phyloP scores from a whole-genome alignment of 371 early-diverging fungal genomes.

The Syncephalastrum sp. region DNA sequence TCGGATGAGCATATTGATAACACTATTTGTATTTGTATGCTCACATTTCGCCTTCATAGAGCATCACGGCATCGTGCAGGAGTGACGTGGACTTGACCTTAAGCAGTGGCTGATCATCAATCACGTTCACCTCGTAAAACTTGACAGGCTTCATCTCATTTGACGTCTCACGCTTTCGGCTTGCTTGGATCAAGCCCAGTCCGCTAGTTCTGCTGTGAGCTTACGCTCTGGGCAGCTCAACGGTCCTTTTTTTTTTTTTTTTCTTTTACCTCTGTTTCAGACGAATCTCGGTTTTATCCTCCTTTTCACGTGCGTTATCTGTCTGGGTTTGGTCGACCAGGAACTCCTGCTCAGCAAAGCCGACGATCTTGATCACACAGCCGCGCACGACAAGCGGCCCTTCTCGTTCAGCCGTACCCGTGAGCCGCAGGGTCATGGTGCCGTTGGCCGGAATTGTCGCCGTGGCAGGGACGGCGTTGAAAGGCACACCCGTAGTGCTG shows the following conservation, averaged over 20 bases:
- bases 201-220: conserved; percentile 23
- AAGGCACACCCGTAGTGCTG: conserved; percentile 64
- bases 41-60: conserved; percentile 82
- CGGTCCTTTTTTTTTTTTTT: background rate
- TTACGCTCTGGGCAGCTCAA: background rate
- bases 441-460: conserved; percentile 69
- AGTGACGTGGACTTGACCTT: conserved; percentile 60
- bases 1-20: background rate
- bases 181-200: conserved; percentile 25
- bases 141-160: conserved; percentile 24
- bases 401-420: conserved; percentile 59
- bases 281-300: conserved; percentile 38
- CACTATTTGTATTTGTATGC: conserved; percentile 4
- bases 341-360: conserved; percentile 73
- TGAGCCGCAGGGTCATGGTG: conserved; percentile 55
- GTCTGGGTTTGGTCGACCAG: conserved; percentile 49
- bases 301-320: conserved; percentile 20
- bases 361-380: conserved; percentile 65
- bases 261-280: conserved; percentile 33
- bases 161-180: conserved; percentile 22
- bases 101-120: conserved; percentile 68
- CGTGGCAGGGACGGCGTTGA: conserved; percentile 56
- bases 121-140: conserved; percentile 59
- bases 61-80: conserved; percentile 69
- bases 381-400: conserved; percentile 69